Base-by-base conservation (phyloP, 2,329 filamentous ascomycete genomes). In the Leptographium wingfieldii region DNA sequence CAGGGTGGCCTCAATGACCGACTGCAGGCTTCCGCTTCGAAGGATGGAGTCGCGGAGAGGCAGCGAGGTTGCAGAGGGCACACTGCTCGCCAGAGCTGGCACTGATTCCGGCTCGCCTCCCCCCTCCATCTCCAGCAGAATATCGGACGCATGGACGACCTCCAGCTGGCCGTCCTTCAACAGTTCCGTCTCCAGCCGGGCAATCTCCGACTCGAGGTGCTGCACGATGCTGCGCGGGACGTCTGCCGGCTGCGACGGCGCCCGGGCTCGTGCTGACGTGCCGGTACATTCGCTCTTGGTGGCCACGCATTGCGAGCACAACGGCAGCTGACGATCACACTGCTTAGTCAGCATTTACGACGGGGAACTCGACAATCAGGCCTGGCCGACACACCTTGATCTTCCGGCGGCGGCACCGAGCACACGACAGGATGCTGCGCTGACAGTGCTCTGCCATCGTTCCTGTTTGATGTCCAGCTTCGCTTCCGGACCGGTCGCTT, bases 161-260 rank as follows among this genome's bases (percentile, higher is more conserved):
- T 63, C 62, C 16, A 63, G 62, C 62, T 63, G 58, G n/a, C 59
- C 68, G 62, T 67, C 67, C 33, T 67, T 59, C 3, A 67, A 63
- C 53, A 70, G 64, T 51, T 69, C 68, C 19, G 65, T 66, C 62
- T 71, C 69, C 19, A 71, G 63, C 14, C 67, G 67, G 22, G 69
- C 69, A 61, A 71, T 70, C 63, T 71, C 69, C 16, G 68, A 63
- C 60, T 70, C 69, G 2, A 71, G 65, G 63, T 69, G 66, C 61
- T 70, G 68, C 25, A 71, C 68, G 14, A 71, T 69, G 61, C 69
- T 70, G 55, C 69, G 66, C 5, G 69, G 69, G 10, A 70, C 65
- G 52, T 67, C 66, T 22, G 52, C 11, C 22, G 49, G 52, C 31
- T 22, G 25, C 52, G 19, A 16, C 19, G 19, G 19, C n/a, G 55